Conservation (phyloP, 805 yeast genomes). For the Metschnikowia cerradonensis region DNA sequence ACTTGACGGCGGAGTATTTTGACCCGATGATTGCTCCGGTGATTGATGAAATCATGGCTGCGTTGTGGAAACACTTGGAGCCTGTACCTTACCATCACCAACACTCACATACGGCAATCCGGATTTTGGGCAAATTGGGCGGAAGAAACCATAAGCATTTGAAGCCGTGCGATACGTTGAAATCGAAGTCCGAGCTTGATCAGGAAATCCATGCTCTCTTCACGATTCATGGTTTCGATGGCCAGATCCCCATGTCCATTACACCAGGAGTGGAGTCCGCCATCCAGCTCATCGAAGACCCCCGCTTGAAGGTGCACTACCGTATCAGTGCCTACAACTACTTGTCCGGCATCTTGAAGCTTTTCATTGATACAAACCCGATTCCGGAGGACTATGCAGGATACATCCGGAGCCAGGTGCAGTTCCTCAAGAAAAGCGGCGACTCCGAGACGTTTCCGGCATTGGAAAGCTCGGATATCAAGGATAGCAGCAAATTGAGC, state of each 20-base stretch:
- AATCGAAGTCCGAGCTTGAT: slow-evolving; percentile 49
- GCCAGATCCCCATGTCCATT: slow-evolving; percentile 62
- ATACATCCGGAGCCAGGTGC: slow-evolving; percentile 48
- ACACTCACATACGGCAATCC: slow-evolving; percentile 89
- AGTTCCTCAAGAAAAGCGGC: slow-evolving; percentile 36
- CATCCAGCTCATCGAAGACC: slow-evolving; percentile 66
- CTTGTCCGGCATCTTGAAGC: slow-evolving; percentile 57
- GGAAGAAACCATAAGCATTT: slow-evolving; percentile 90
- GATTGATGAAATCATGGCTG: slow-evolving; percentile 88
- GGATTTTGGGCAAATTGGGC: slow-evolving; percentile 92
- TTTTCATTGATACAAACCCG: slow-evolving; percentile 58
- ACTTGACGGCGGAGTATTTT: slow-evolving; percentile 91
- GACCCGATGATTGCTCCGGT: slow-evolving; percentile 98
- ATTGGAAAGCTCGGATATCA: slow-evolving; percentile 41
- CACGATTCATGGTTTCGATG: slow-evolving; percentile 62
- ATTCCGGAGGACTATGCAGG: slow-evolving; percentile 42
- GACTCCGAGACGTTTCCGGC: slow-evolving; percentile 29
- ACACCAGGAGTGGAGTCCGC: slow-evolving; percentile 85
- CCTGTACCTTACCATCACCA: slow-evolving; percentile 95
- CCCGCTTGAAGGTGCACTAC: slow-evolving; percentile 58
- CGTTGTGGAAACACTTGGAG: slow-evolving; percentile 83
- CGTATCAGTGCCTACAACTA: slow-evolving; percentile 75
- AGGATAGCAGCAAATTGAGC: slow-evolving; percentile 47
- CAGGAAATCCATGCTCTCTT: slow-evolving; percentile 70
- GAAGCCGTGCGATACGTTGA: slow-evolving; percentile 67